phyloP scores from a whole-genome alignment of 1,284 basidiomycete genomes.

The Dichomitus squalens region DNA sequence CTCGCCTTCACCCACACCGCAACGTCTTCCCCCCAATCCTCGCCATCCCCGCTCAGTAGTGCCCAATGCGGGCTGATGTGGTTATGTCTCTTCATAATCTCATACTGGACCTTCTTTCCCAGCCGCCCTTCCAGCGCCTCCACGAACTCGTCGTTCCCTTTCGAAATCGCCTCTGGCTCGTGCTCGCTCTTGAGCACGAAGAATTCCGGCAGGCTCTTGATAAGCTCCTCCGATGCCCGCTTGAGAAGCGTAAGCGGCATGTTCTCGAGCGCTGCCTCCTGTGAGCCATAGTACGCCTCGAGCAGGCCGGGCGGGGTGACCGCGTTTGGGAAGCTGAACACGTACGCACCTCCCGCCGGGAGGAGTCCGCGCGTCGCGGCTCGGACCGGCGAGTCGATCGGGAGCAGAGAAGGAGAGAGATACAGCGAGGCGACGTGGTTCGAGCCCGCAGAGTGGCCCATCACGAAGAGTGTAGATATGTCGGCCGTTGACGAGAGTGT shows the following conservation, averaged over 20 bases:
- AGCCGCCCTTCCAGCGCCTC: slow-evolving; percentile 36
- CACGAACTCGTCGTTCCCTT: slow-evolving; percentile 38
- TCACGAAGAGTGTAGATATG: slow-evolving; percentile 44
- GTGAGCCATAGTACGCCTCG: slow-evolving; percentile 48
- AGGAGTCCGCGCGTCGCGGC: slow-evolving; percentile 46
- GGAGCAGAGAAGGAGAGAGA: slow-evolving; percentile 42
- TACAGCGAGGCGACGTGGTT: slow-evolving; percentile 48
- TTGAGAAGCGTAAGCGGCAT: slow-evolving; percentile 44
- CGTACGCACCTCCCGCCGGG: slow-evolving; percentile 48
- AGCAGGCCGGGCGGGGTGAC: slow-evolving; percentile 31
- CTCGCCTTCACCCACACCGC: slow-evolving; percentile 40
- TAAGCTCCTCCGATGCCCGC: slow-evolving; percentile 35
- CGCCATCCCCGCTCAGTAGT: slow-evolving; percentile 55
- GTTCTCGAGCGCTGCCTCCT: slow-evolving; percentile 41
- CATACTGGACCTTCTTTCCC: slow-evolving; percentile 31
- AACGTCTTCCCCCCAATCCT: slow-evolving; percentile 60
- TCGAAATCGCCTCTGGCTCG: slow-evolving; percentile 49
- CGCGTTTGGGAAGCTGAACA: slow-evolving; percentile 32
- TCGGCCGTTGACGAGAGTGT: not conserved
- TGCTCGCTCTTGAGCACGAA: slow-evolving; percentile 51
- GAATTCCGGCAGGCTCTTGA: slow-evolving; percentile 45
- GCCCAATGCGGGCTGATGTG: slow-evolving; percentile 59
- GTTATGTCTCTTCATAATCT: slow-evolving; percentile 58
- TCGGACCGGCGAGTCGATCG: slow-evolving; percentile 34
- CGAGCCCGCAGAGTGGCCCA: slow-evolving; percentile 64